These are phyloP conservation scores for Cutaneotrichosporon mucoides DNA, from an alignment of 1,284 basidiomycete genomes.

Conservation along the genomic window DNA sequence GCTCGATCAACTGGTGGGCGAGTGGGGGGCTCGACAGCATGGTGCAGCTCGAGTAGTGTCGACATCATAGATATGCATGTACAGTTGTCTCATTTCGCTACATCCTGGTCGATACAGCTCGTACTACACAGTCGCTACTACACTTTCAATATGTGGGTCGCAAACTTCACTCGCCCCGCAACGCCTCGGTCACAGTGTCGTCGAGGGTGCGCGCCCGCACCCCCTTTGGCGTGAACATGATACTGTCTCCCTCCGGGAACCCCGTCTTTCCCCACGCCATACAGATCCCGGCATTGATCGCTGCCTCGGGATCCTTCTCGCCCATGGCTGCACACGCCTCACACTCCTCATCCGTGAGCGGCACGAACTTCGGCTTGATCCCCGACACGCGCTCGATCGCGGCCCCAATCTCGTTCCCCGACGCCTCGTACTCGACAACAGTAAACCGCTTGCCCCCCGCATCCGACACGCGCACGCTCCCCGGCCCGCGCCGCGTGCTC, in stretches of 20 bases:
- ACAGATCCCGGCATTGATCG: constrained; percentile 69
- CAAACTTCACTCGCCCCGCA: no score
- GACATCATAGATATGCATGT: no score
- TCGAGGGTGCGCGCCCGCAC: background rate
- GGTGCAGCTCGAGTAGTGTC: no score
- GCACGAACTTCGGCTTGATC: background rate
- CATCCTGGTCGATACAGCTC: no score
- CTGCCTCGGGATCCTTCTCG: constrained; percentile 38
- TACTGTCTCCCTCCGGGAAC: constrained; percentile 74
- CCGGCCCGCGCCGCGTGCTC: background rate
- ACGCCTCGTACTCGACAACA: constrained; percentile 8
- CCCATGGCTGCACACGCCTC: constrained; percentile 1
- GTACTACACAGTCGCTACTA: no score
- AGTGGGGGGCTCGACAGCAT: background rate
- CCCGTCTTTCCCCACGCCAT: constrained; percentile 73
- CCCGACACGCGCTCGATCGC: constrained; percentile 5
- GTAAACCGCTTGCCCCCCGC: background rate
- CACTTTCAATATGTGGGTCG: no score
- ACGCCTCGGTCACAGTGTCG: background rate
- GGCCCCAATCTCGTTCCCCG: constrained; percentile 7
- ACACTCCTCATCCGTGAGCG: constrained; percentile 8
- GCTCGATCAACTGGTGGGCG: constrained; percentile 6
- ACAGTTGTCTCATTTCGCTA: no score
- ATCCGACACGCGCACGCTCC: background rate
- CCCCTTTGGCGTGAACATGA: constrained; percentile 49